phyloP scores from a whole-genome alignment of 2,329 filamentous ascomycete genomes.

The Venturiaceae sp. region DNA sequence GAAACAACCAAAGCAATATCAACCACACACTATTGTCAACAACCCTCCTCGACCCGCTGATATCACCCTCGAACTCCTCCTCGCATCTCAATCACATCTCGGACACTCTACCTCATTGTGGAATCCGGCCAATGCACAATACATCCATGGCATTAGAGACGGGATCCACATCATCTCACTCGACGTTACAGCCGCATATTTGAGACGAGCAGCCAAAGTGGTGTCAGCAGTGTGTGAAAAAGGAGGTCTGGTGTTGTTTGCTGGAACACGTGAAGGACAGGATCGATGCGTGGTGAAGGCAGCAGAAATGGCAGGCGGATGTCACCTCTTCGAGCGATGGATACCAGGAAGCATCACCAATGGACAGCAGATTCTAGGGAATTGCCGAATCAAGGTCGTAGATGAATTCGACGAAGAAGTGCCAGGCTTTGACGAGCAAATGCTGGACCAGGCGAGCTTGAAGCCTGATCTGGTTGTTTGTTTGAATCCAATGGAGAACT shows the following conservation, averaged over 20 bases:
- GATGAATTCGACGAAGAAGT: constrained; percentile 61
- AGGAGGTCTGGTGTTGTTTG: constrained; percentile 82
- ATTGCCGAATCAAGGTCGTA: constrained; percentile 62
- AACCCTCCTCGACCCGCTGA: constrained; percentile 70
- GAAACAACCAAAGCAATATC: constrained; percentile 43
- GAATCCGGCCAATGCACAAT: constrained; percentile 89
- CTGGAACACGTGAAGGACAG: constrained; percentile 77
- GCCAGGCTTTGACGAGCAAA: constrained; percentile 54
- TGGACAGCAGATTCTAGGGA: constrained; percentile 74
- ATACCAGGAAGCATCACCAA: constrained; percentile 88
- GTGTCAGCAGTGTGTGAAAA: constrained; percentile 76
- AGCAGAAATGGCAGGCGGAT: constrained; percentile 66
- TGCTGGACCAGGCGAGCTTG: constrained; percentile 54
- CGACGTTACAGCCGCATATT: constrained; percentile 77
- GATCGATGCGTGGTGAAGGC: constrained; percentile 72
- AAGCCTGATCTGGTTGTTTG: constrained; percentile 87
- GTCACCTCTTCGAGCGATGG: constrained; percentile 90
- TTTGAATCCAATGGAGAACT: constrained; percentile 89
- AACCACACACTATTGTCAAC: constrained; percentile 54
- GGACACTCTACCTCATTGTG: constrained; percentile 85
- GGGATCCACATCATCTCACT: constrained; percentile 90
- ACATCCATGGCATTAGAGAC: constrained; percentile 84
- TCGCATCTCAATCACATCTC: constrained; percentile 79
- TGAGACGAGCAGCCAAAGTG: constrained; percentile 87
- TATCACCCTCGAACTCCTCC: constrained; percentile 80